Evolutionary conservation across 108 stramenopile species (phyloP), one percentile per base, ranked within the genome.

Genomic region (Schizochytrium sp.): DNA sequence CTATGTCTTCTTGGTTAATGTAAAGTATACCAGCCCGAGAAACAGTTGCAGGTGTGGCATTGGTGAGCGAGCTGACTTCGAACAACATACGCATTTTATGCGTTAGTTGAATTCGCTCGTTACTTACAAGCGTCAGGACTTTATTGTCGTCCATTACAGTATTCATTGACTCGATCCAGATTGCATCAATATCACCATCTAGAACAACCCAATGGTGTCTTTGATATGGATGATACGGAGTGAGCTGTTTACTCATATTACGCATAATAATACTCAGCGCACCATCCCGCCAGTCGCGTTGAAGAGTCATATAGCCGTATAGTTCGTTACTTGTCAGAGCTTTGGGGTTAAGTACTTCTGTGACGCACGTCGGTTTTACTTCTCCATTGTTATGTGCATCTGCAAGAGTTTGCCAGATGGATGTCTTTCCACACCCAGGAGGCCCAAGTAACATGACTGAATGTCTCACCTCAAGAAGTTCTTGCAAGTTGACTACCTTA

Each of bases 81-180:
- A 94, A 94, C 19, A 94, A 88, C 93, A 94, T 92, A 44, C 93
- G 91, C 94, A 94, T 94, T 72, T 93, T 44, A 40, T 88, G 58
- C 41, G 89, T 91, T n/a, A 94, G 72, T 3, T 93, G 94, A 50
- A 94, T 94, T 4, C 94, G 92, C 88, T 94, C 94, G 87, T 94
- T 94, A 17, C 89, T 90, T 12, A 93, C 93, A 19, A 94, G 88
- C 3, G 94, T 94, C 17, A 94, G 92, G 90, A 94, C 91, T 89
- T 91, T 92, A 93, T 94, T 94, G 90, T 94, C 94, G 91, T 94
- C 94, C 94, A 94, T 94, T 38, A 94, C 94, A 15, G 94, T 92
- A 91, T 94, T 94, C 93, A 94, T 94, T 40, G 90, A 91, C 61
- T 94, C 94, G 88, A 94, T 94, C 94, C 94, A 94, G 55, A 93